phyloP scores from a whole-genome alignment of 176 grass and related monocot genomes.

The Elaeis guineensis region DNA sequence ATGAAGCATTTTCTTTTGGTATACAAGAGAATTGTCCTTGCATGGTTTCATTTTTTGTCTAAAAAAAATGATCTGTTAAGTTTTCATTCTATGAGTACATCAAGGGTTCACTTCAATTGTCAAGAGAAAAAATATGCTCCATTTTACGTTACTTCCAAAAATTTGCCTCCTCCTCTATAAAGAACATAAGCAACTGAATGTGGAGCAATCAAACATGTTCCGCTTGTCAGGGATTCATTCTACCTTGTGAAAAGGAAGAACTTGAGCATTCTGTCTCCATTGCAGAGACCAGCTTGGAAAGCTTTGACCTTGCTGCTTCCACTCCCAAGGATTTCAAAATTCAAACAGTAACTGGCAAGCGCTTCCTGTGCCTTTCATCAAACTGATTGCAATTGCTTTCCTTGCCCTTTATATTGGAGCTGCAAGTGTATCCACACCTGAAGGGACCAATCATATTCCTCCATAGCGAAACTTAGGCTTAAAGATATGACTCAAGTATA shows the following conservation, averaged over 20 bases:
- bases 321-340: constrained; percentile 5
- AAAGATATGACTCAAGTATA: too few species aligned
- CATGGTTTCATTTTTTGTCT: too few species aligned
- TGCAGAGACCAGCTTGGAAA: constrained; percentile 43
- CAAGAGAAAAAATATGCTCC: background rate
- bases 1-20: too few species aligned
- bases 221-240: background rate
- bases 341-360: constrained; percentile 27
- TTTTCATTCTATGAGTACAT: too few species aligned
- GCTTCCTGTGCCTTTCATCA: constrained; percentile 49
- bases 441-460: background rate
- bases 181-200: constrained; percentile 60
- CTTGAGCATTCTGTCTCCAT: constrained; percentile 36
- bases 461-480: too few species aligned
- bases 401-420: constrained; percentile 72
- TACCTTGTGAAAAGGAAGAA: constrained; percentile 18
- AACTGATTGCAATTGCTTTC: constrained; percentile 75
- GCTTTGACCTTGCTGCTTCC: constrained; percentile 25
- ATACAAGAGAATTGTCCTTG: too few species aligned
- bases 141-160: constrained; percentile 12
- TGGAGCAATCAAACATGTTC: constrained; percentile 18
- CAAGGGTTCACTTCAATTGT: background rate
- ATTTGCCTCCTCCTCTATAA: constrained; percentile 28
- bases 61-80: too few species aligned
- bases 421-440: constrained; percentile 83